Conservation (phyloP, 768 basidiomycete genomes). For the Lactifluus rugatus region DNA sequence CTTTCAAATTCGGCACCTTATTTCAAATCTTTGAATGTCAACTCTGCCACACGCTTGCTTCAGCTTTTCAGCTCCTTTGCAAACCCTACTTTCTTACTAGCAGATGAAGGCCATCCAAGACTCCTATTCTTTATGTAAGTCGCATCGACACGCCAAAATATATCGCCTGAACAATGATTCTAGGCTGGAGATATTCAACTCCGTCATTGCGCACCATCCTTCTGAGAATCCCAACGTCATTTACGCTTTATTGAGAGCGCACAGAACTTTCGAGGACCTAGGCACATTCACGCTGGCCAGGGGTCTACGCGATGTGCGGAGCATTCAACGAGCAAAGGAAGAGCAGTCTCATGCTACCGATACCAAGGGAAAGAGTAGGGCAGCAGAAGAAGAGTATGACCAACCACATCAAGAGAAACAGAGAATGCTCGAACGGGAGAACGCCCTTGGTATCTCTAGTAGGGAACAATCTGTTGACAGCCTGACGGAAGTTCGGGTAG, state of each 20-base stretch:
- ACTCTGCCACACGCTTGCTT: constrained; percentile 71
- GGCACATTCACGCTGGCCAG: constrained; percentile 83
- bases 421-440: constrained; percentile 49
- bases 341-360: constrained; percentile 40
- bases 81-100: constrained; percentile 77
- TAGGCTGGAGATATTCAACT: constrained; percentile 89
- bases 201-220: constrained; percentile 67
- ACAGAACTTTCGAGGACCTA: constrained; percentile 79
- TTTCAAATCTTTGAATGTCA: constrained; percentile 70
- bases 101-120: constrained; percentile 92
- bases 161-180: background rate
- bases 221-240: constrained; percentile 80
- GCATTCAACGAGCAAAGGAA: constrained; percentile 61
- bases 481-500: constrained; percentile 16
- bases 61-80: constrained; percentile 91
- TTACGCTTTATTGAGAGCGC: constrained; percentile 76
- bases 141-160: background rate
- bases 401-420: constrained; percentile 54
- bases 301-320: constrained; percentile 79
- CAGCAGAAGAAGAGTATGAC: constrained; percentile 28
- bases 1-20: constrained; percentile 84
- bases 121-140: constrained; percentile 83
- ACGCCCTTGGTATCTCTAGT: constrained; percentile 21
- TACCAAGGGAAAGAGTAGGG: constrained; percentile 35
- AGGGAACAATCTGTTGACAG: constrained; percentile 13